Evolutionary conservation across 768 basidiomycete genomes (phyloP).

Genomic region (Boletus sensibilis): DNA sequence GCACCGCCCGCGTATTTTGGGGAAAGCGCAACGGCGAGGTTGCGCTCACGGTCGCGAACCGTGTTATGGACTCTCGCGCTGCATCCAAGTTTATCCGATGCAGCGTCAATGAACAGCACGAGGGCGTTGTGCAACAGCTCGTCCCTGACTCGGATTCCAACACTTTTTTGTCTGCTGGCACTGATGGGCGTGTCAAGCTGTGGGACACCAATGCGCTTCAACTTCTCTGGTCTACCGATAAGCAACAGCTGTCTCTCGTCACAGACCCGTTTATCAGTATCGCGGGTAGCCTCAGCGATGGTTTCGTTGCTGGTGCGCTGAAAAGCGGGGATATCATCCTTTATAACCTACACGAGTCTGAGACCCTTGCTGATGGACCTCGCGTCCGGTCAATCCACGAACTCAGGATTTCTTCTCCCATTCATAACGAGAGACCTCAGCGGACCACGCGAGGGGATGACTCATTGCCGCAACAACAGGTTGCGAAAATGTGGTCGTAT

Average conservation of each 20-base stretch:
- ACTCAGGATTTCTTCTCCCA: constrained; percentile 39
- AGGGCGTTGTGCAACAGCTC: constrained; percentile 55
- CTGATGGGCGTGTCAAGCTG: constrained; percentile 69
- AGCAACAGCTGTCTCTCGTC: constrained; percentile 33
- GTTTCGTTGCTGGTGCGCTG: constrained; percentile 49
- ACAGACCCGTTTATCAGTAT: constrained; percentile 55
- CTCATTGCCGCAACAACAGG: background rate
- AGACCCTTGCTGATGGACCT: constrained; percentile 4
- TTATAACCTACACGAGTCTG: constrained; percentile 47
- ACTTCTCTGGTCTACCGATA: constrained; percentile 66
- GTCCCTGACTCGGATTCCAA: constrained; percentile 45
- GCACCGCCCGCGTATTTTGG: constrained; percentile 70
- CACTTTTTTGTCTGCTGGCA: constrained; percentile 50
- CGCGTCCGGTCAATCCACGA: constrained; percentile 24
- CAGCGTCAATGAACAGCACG: constrained; percentile 56
- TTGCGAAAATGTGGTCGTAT: constrained; percentile 21
- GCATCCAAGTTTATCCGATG: constrained; percentile 49
- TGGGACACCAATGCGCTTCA: constrained; percentile 59
- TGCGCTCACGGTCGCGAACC: constrained; percentile 53
- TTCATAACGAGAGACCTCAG: constrained; percentile 15
- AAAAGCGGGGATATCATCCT: constrained; percentile 57
- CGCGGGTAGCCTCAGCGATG: constrained; percentile 41
- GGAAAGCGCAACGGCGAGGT: constrained; percentile 71
- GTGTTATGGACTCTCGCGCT: constrained; percentile 56
- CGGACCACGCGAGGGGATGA: background rate